Base-by-base conservation (phyloP, 1,284 basidiomycete genomes). In the Sphaerobolus stellatus region DNA sequence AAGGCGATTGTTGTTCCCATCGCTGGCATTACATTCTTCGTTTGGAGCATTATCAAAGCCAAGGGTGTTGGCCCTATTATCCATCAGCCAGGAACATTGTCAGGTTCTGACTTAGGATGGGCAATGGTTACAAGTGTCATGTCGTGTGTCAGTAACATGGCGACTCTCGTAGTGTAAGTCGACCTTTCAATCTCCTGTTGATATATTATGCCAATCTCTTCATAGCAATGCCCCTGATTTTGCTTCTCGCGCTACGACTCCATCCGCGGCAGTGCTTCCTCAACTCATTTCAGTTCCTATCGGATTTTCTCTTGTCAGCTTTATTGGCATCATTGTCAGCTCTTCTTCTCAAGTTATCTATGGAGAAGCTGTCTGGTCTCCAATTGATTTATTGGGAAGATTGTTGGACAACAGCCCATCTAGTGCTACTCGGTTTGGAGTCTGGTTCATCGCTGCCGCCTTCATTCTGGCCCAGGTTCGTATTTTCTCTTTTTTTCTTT, bases 301-400 rank as follows among this genome's bases (percentile, higher is more conserved):
- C 43, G 81, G 83, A 0, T 92, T 92, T 70, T 83, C 82, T 29
- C 69, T 93, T 58, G 88, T 91, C 56, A 86, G 84, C 60, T 88
- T 94, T 73, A 77, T 94, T 56, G 92, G 91, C 5, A 89, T 94
- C 66, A 84, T 92, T 48, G 90, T 94, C 60, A 86, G 86, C 48
- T 90, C 88, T 1, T 86, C 86, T 6, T 88, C 86, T n/a, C 75
- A 82, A 56, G 79, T 84, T 16, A 86, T 93, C 60, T 93, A 88
- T 62, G 88, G 88, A 22, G 80, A 84, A 60, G 80, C 83, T 14
- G 81, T 93, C 56, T 94, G 90, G 91, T 86, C 85, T 11, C 90
- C 90, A 0, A 80, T 93, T 53, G 84, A 88, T 58, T 74, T 93
- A 41, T 74, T 93, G 49, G 78, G 76, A 34, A 80, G 72, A 61